Percentiles rank a stretch among this genome's conserved stretches.
phyloP scores from a whole-genome alignment of 345 rosid genomes.

The Reutealis trisperma region DNA sequence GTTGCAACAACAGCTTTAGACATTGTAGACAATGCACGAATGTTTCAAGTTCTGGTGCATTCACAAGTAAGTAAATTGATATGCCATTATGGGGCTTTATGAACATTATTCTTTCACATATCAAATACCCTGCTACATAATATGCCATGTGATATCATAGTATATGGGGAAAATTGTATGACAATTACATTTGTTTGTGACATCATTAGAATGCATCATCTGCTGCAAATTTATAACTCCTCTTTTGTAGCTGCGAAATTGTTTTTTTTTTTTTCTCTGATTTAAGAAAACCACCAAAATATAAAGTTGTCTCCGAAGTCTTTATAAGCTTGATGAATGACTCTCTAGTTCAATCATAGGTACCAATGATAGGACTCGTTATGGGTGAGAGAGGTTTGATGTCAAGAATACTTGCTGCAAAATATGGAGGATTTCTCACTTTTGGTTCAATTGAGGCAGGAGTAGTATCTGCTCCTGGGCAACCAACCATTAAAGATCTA shows the following conservation, averaged over 20 bases:
- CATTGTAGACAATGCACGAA: slow-evolving; percentile 47
- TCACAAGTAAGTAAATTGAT: slow-evolving; percentile 43
- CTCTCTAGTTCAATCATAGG: slow-evolving; percentile 35
- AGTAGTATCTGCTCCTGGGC: slow-evolving; percentile 57
- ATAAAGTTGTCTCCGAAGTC: neutral
- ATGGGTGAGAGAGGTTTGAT: slow-evolving; percentile 68
- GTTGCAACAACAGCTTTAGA: slow-evolving; percentile 61
- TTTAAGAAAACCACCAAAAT: neutral
- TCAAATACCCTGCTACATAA: neutral
- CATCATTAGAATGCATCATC: neutral
- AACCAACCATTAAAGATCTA: slow-evolving; percentile 53
- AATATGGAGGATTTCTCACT: slow-evolving; percentile 61
- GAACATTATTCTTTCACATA: neutral
- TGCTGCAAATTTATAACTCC: neutral
- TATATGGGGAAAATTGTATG: neutral
- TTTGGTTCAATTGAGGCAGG: slow-evolving; percentile 57
- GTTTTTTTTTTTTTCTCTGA: neutral
- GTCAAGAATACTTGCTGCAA: slow-evolving; percentile 57
- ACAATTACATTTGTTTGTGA: neutral
- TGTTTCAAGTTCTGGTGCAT: slow-evolving; percentile 53
- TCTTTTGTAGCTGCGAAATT: neutral
- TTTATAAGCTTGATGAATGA: slow-evolving; percentile 7
- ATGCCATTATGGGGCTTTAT: neutral
- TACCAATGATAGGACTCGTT: slow-evolving; percentile 55
- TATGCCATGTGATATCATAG: neutral